phyloP scores from a whole-genome alignment of 352 stramenopile genomes.

The Phytophthora pluvialis region DNA sequence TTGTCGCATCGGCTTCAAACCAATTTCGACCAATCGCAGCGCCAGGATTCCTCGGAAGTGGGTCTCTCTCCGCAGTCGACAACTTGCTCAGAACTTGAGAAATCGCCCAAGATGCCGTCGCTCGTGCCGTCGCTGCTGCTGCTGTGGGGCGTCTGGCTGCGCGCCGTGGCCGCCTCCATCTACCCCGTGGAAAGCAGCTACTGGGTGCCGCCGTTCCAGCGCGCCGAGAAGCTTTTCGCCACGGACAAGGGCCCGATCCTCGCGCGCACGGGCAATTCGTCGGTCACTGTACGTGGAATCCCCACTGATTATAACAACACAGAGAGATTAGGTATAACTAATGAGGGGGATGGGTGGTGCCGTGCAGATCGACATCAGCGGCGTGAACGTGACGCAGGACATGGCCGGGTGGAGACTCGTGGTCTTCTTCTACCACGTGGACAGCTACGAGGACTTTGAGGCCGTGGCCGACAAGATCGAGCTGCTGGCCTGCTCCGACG shows the following conservation, averaged over 20 bases:
- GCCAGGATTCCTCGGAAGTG: not conserved
- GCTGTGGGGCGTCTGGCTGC: slow-evolving; percentile 19
- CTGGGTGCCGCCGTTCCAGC: slow-evolving; percentile 84
- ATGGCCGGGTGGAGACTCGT: slow-evolving; percentile 80
- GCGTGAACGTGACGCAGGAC: slow-evolving; percentile 69
- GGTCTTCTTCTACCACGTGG: slow-evolving; percentile 86
- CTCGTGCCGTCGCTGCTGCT: slow-evolving; percentile 22
- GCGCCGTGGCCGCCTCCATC: slow-evolving; percentile 50
- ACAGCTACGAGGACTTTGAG: slow-evolving; percentile 69
- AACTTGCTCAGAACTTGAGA: slow-evolving; percentile 11
- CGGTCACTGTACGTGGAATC: slow-evolving; percentile 49
- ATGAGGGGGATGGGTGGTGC: not conserved
- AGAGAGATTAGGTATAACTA: not conserved
- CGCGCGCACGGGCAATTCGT: slow-evolving; percentile 66
- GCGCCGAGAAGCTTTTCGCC: slow-evolving; percentile 88
- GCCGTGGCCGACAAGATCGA: slow-evolving; percentile 74
- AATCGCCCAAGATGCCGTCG: slow-evolving; percentile 25
- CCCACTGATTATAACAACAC: not conserved
- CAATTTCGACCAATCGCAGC: slow-evolving; percentile 29
- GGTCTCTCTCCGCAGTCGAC: slow-evolving; percentile 9
- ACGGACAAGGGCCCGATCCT: slow-evolving; percentile 75
- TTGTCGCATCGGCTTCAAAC: slow-evolving; percentile 44
- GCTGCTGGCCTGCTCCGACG: slow-evolving; percentile 69
- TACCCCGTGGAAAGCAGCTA: slow-evolving; percentile 74
- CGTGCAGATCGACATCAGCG: slow-evolving; percentile 61